Conservation (phyloP, 1,284 basidiomycete species). For the Moesziomyces parantarcticus region DNA sequence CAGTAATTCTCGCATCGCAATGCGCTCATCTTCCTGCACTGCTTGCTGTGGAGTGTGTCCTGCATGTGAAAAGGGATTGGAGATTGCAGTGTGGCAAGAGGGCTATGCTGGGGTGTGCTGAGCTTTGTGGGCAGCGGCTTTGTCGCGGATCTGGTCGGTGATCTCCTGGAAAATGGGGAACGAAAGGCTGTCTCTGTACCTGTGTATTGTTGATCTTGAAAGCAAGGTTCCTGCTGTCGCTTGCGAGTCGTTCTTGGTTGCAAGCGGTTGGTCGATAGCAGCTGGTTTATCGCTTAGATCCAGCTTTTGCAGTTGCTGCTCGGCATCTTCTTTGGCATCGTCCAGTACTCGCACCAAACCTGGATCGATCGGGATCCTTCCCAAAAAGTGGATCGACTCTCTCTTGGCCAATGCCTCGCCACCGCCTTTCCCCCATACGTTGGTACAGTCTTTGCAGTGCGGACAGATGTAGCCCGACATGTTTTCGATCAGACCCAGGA, state of each 20-base stretch:
- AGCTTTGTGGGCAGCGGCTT: conserved; percentile 15
- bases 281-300: neutral
- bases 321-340: conserved; percentile 71
- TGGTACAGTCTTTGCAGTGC: conserved; percentile 82
- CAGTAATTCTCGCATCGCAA: conserved; percentile 12
- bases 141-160: conserved; percentile 41
- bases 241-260: conserved; percentile 1
- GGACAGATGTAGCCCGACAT: conserved; percentile 99
- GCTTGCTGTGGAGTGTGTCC: neutral
- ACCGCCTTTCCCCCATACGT: conserved; percentile 93
- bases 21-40: conserved; percentile 5
- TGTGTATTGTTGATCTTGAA: conserved; percentile 55
- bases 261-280: conserved; percentile 21
- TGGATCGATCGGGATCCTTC: conserved; percentile 91
- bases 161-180: conserved; percentile 65
- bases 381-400: conserved; percentile 82
- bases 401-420: conserved; percentile 78
- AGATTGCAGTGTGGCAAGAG: neutral
- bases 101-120: neutral
- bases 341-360: conserved; percentile 89
- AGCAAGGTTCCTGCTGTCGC: conserved; percentile 53
- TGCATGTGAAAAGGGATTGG: too few species aligned
- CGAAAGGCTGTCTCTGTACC: conserved; percentile 60
- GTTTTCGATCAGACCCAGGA: conserved; percentile 96
- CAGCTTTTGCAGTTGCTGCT: conserved; percentile 13